These are phyloP conservation scores for Triticum monococcum DNA, from an alignment of 176 grass and related monocot species.

Conservation along the genomic window DNA sequence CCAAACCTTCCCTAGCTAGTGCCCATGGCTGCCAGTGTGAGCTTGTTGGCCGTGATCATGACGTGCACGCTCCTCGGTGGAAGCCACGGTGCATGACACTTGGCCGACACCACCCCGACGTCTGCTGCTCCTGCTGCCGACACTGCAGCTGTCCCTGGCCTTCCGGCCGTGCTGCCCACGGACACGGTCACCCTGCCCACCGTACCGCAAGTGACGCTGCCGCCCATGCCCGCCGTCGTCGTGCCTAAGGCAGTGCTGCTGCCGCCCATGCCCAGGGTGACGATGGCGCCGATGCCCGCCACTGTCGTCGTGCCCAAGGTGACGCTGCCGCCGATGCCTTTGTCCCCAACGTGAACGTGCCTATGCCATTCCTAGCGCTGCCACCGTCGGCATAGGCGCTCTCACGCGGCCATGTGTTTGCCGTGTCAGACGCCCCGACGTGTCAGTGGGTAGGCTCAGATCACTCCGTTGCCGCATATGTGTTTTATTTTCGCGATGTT, in stretches of 20 bases:
- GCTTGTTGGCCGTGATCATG: slow-evolving; percentile 19
- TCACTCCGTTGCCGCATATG: neutral
- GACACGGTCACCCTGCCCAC: no score
- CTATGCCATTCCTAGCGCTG: slow-evolving; percentile 23
- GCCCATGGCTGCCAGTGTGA: neutral
- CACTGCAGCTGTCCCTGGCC: neutral
- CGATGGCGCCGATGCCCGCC: neutral
- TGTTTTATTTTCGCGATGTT: neutral
- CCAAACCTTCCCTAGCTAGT: neutral
- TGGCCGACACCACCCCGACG: neutral
- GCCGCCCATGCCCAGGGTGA: neutral
- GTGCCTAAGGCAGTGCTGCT: neutral
- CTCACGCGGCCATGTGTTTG: no score
- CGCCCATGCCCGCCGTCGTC: neutral
- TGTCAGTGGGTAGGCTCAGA: neutral
- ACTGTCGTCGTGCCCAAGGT: neutral
- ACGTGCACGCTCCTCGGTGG: neutral
- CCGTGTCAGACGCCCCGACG: no score
- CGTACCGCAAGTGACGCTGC: neutral
- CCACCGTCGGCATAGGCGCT: slow-evolving; percentile 15
- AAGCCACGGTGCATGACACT: neutral
- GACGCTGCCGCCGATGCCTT: slow-evolving; percentile 12
- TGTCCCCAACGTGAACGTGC: slow-evolving; percentile 19
- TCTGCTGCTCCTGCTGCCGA: neutral
- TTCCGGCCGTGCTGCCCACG: neutral